Base-by-base conservation (phyloP, 169 alveolate species). In the Plasmodium malariae region DNA sequence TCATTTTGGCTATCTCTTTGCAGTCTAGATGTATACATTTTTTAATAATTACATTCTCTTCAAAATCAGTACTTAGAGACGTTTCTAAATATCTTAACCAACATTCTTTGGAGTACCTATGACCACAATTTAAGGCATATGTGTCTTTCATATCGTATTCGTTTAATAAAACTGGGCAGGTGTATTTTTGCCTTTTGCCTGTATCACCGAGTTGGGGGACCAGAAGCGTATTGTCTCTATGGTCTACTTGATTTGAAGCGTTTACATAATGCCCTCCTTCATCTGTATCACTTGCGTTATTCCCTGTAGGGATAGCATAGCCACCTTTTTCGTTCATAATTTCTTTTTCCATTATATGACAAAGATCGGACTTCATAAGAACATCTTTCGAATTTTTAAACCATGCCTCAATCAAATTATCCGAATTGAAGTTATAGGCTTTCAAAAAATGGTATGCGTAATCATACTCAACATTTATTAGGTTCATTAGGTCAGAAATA, bases 121-220 rank as follows among this genome's bases (percentile, higher is more conserved):
- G 89, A n/a, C 89, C 89, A 68, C 89, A 78, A 43, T 30, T 24
- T 26, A 78, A 69, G 3, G 89, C 69, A 40, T 78, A 54, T 28
- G 89, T 78, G 37, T 78, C 73, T 17, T 37, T 11, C 28, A 63
- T 19, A 24, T 62, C 45, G 40, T 36, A 78, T 36, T 78, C 70
- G 36, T 34, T 34, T n/a, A 78, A 40, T 48, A 78, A 28, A 4
- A 78, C 30, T 5, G 89, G 89, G 28, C 89, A 78, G 5, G 34
- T 78, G 21, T 3, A 76, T 28, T 76, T 76, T 28, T 30, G 21
- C 2, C 37, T 14, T 78, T 30, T 40, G 21, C 17, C 40, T 21
- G 1, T 40, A 21, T 6, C 21, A 2, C 6, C 28, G 12, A 1
- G 14, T 5, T 57, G 6, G 11, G 28, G n/a, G 17, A 1, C 26